Evolutionary conservation across 2,329 filamentous ascomycete species (phyloP), one percentile per base, ranked within the genome.

Genomic region (Penicillium rolfsii): DNA sequence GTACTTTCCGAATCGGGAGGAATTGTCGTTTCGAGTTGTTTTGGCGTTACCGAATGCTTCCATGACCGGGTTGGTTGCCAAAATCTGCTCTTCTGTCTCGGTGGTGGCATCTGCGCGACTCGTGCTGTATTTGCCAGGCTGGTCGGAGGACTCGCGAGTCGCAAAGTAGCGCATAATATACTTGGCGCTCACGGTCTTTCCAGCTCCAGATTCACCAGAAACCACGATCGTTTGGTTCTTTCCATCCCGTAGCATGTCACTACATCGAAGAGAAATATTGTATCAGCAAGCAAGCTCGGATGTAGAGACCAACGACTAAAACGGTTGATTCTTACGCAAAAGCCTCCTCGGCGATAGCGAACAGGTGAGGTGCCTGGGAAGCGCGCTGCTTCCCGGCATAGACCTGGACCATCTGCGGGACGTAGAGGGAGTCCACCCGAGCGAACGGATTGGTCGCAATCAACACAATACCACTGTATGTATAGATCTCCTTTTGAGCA

Each of bases 151-250:
- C 79, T 97, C 95, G 85, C 95, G 89, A 46, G 95, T 99, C 64
- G 95, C 95, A 79, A 99, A 99, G 82, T 99, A 99, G 73, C 95
- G 88, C 95, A 99, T 99, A 76, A 99, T 98, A 80, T 99, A 98
- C 82, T 99, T 99, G 71, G 95, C 95, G 79, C 94, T 98, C 77
- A 99, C 95, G 5, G 95, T 99, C 83, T 99, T 99, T 74, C 95
- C 95, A 66, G 95, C 95, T 85, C 95, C 95, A 57, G 95, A 99
- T 80, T 99, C 95, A 76, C 95, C 95, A 38, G 95, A 99, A n/a
- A 99, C 95, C 57, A 99, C 95, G 65, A 99, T 91, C 41, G 95
- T 99, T 82, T 99, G 95, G 80, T 99, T 99, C 79, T 93, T 93
- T 70, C 86, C 85, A 81, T 97, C 95, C 68, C 95, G 90, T 74